Evolutionary conservation across 805 yeast genomes (phyloP).

Genomic region (Metschnikowia borealis): DNA sequence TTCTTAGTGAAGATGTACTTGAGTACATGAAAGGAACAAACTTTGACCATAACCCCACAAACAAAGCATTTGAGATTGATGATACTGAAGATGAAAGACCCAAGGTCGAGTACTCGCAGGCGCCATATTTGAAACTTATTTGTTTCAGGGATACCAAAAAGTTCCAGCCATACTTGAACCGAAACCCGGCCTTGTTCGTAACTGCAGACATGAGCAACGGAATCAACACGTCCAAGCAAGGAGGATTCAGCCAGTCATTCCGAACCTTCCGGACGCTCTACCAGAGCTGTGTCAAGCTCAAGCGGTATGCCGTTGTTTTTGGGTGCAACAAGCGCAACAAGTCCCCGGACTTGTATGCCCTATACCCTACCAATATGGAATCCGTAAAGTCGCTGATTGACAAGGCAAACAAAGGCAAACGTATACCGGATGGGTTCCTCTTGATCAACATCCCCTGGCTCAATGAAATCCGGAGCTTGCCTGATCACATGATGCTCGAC

Average conservation of each 20-base stretch:
- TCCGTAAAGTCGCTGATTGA: neutral
- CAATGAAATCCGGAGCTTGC: conserved; percentile 70
- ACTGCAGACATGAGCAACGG: conserved; percentile 58
- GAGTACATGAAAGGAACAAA: conserved; percentile 29
- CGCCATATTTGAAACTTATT: conserved; percentile 57
- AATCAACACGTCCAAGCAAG: conserved; percentile 22
- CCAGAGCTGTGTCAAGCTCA: conserved; percentile 48
- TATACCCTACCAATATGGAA: conserved; percentile 49
- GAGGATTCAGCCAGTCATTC: conserved; percentile 56
- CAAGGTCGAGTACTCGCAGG: conserved; percentile 14
- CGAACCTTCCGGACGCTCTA: conserved; percentile 66
- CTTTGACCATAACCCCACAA: conserved; percentile 31
- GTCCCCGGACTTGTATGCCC: conserved; percentile 53
- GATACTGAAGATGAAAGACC: conserved; percentile 6
- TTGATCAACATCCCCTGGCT: conserved; percentile 65
- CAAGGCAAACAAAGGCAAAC: conserved; percentile 4
- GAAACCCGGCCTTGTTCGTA: conserved; percentile 56
- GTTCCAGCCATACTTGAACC: conserved; percentile 48
- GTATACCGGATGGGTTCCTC: conserved; percentile 69
- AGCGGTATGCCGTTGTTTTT: conserved; percentile 66
- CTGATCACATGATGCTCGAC: conserved; percentile 31
- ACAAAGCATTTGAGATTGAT: conserved; percentile 5
- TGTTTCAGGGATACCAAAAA: conserved; percentile 57
- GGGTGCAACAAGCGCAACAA: conserved; percentile 56
- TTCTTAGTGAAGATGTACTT: conserved; percentile 23